Percentiles rank a stretch among this genome's conserved stretches.
These are phyloP conservation scores for Neonectria faginata DNA, from an alignment of 2,329 filamentous ascomycete genomes.

Conservation along the genomic window DNA sequence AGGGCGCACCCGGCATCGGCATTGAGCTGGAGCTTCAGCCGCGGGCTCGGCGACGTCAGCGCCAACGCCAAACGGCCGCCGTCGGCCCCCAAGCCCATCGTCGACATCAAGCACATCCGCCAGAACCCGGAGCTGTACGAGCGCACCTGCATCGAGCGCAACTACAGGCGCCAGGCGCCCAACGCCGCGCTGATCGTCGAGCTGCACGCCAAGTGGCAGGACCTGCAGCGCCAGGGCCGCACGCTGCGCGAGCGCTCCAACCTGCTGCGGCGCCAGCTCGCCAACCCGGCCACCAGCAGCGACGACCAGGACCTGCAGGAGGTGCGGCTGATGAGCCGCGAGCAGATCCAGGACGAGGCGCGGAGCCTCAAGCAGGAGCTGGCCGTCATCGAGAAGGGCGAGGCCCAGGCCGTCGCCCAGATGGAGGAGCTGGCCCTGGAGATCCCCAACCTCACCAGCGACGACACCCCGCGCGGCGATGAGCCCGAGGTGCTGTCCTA, in stretches of 20 bases:
- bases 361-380: conserved; percentile 73
- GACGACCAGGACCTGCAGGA: conserved; percentile 56
- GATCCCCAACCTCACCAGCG: conserved; percentile 87
- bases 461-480: conserved; percentile 77
- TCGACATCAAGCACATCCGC: conserved; percentile 92
- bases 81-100: conserved; percentile 80
- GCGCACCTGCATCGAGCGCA: conserved; percentile 85
- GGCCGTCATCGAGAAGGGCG: conserved; percentile 68
- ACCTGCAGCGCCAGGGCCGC: conserved; percentile 70
- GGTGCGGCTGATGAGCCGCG: conserved; percentile 55
- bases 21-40: conserved; percentile 16
- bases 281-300: conserved; percentile 62
- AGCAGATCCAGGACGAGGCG: conserved; percentile 72
- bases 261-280: conserved; percentile 65
- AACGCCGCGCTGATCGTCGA: conserved; percentile 68
- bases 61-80: conserved; percentile 64
- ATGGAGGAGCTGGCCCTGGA: conserved; percentile 81
- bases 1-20: conserved; percentile 26
- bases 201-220: conserved; percentile 69
- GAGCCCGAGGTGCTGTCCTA: conserved; percentile 76
- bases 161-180: conserved; percentile 72
- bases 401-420: conserved; percentile 69
- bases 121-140: conserved; percentile 84
- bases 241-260: conserved; percentile 75
- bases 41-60: conserved; percentile 34